Evolutionary conservation across 1,284 basidiomycete species (phyloP).

Genomic region (Grifola frondosa): DNA sequence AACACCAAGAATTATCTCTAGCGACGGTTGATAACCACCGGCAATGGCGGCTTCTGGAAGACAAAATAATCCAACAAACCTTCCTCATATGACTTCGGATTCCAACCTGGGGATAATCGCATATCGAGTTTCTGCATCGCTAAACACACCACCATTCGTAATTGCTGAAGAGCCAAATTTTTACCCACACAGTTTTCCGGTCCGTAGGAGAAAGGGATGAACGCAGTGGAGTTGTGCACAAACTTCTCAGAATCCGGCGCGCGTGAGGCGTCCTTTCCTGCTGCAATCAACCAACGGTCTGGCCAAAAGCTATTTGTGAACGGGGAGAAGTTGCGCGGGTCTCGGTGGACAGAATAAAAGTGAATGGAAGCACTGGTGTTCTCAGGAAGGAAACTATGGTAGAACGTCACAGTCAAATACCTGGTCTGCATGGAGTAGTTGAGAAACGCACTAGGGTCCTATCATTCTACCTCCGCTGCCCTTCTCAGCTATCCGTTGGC

Average conservation of each 20-base stretch:
- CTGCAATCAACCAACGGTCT: slow-evolving; percentile 27
- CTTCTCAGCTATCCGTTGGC: slow-evolving; percentile 42
- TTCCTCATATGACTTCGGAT: slow-evolving; percentile 21
- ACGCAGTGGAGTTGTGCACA: slow-evolving; percentile 23
- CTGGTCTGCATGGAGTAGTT: neutral
- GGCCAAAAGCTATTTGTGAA: slow-evolving; percentile 27
- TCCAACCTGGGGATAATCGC: slow-evolving; percentile 18
- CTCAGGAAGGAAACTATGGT: slow-evolving; percentile 24
- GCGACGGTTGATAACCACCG: slow-evolving; percentile 10
- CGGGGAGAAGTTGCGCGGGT: slow-evolving; percentile 31
- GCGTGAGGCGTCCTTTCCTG: slow-evolving; percentile 4
- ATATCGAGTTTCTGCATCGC: slow-evolving; percentile 27
- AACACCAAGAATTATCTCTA: no score
- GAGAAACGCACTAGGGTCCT: slow-evolving; percentile 27
- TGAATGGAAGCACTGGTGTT: slow-evolving; percentile 24
- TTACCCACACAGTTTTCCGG: slow-evolving; percentile 32
- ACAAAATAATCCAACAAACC: slow-evolving; percentile 20
- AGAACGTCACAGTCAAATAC: neutral
- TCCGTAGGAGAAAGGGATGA: slow-evolving; percentile 31
- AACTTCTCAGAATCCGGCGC: slow-evolving; percentile 6
- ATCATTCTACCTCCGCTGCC: slow-evolving; percentile 20
- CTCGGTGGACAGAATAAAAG: slow-evolving; percentile 29
- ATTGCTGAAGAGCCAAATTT: slow-evolving; percentile 25
- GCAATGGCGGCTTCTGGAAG: slow-evolving; percentile 12
- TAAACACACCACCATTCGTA: slow-evolving; percentile 20